phyloP scores from a whole-genome alignment of 345 rosid species.

The Populus alba region DNA sequence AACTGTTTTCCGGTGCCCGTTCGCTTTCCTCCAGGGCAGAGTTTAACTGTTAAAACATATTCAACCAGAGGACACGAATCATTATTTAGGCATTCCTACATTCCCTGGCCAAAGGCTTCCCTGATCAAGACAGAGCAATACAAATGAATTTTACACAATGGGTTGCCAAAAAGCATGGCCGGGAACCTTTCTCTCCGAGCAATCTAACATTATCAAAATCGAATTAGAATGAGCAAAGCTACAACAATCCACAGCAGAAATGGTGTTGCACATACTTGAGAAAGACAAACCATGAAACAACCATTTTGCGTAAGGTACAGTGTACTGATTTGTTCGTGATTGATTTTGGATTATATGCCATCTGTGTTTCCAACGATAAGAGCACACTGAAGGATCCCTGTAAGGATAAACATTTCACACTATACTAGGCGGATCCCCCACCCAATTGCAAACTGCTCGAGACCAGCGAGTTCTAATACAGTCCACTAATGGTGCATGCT shows the following conservation, averaged over 20 bases:
- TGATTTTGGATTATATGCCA: background rate
- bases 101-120: slow-evolving; percentile 11
- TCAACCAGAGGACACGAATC: background rate
- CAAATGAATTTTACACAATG: slow-evolving; percentile 31
- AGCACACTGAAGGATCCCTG: background rate
- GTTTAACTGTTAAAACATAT: slow-evolving; percentile 15
- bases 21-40: background rate
- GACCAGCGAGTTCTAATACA: slow-evolving; percentile 94
- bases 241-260: slow-evolving; percentile 26
- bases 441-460: slow-evolving; percentile 87
- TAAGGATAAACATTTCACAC: slow-evolving; percentile 48
- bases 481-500: slow-evolving; percentile 93
- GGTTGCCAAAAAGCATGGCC: slow-evolving; percentile 6
- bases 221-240: slow-evolving; percentile 18
- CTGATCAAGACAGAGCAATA: slow-evolving; percentile 15
- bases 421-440: slow-evolving; percentile 94
- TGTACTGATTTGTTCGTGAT: background rate
- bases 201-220: slow-evolving; percentile 28
- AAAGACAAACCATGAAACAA: slow-evolving; percentile 5
- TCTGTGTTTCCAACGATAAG: background rate
- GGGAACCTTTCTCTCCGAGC: background rate
- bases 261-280: slow-evolving; percentile 14
- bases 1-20: background rate
- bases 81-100: slow-evolving; percentile 13
- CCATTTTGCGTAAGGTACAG: slow-evolving; percentile 1